Conservation (phyloP, 768 basidiomycete species). For the Lactarius hengduanensis region DNA sequence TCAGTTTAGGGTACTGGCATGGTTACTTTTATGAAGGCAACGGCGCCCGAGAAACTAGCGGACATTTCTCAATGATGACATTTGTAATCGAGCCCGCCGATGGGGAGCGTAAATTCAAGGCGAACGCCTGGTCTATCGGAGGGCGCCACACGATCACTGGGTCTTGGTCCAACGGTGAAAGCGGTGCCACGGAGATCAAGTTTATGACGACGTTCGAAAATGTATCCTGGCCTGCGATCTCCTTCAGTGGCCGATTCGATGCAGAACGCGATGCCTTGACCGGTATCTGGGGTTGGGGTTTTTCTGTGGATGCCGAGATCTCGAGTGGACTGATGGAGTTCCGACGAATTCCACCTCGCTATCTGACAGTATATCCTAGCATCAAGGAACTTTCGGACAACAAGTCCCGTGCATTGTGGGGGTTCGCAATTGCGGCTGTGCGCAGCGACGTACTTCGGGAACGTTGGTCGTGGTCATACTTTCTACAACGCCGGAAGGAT, state of each 20-base stretch:
- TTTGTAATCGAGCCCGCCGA: slow-evolving; percentile 15
- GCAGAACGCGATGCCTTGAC: slow-evolving; percentile 17
- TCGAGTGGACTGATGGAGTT: slow-evolving; percentile 29
- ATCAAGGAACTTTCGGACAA: slow-evolving; percentile 30
- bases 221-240: slow-evolving; percentile 7
- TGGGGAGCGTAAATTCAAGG: slow-evolving; percentile 14
- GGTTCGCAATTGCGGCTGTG: slow-evolving; percentile 34
- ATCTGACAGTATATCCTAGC: slow-evolving; percentile 32
- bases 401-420: slow-evolving; percentile 34
- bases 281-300: slow-evolving; percentile 16
- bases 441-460: slow-evolving; percentile 29
- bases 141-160: slow-evolving; percentile 27
- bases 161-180: slow-evolving; percentile 22
- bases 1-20: slow-evolving; percentile 24
- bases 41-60: neutral
- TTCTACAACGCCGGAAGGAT: slow-evolving; percentile 34
- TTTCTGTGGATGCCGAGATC: neutral
- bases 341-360: slow-evolving; percentile 30
- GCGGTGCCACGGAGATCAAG: slow-evolving; percentile 18
- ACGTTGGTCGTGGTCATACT: slow-evolving; percentile 35
- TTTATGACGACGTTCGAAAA: slow-evolving; percentile 24
- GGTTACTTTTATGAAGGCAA: slow-evolving; percentile 17
- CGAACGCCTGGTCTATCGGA: slow-evolving; percentile 13
- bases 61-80: slow-evolving; percentile 15
- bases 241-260: slow-evolving; percentile 14